Percentiles rank a stretch among this genome's conserved stretches.
Evolutionary conservation across 2,329 filamentous ascomycete genomes (phyloP).

Genomic region (Sclerotinia glacialis): DNA sequence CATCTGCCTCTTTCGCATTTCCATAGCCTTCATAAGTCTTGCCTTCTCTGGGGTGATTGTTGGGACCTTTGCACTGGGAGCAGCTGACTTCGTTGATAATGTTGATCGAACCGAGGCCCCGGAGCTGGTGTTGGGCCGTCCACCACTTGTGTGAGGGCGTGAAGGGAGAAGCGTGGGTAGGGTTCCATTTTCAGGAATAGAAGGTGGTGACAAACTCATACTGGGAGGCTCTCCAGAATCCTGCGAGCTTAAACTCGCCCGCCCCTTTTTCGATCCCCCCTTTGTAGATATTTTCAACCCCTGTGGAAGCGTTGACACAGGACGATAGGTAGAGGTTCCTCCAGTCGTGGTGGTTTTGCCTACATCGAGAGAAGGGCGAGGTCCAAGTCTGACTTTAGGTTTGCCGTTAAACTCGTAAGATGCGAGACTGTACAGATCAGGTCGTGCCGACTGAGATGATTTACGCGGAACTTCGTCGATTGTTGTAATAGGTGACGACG

Average conservation of each 20-base stretch:
- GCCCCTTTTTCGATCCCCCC: conserved; percentile 55
- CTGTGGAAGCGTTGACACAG: conserved; percentile 75
- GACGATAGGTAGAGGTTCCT: conserved; percentile 59
- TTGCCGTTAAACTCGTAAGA: conserved; percentile 54
- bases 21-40: conserved; percentile 88
- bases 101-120: conserved; percentile 30
- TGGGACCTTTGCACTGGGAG: conserved; percentile 37
- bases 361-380: conserved; percentile 73
- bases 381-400: conserved; percentile 85
- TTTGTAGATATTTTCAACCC: conserved; percentile 67
- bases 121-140: conserved; percentile 39
- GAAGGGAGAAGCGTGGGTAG: conserved; percentile 30
- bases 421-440: conserved; percentile 51
- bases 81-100: conserved; percentile 27
- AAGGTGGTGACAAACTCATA: conserved; percentile 36
- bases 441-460: conserved; percentile 51
- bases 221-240: conserved; percentile 33
- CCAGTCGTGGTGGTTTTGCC: conserved; percentile 58
- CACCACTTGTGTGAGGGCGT: conserved; percentile 38
- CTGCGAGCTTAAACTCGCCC: conserved; percentile 44
- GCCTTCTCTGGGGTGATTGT: conserved; percentile 86
- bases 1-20: conserved; percentile 81
- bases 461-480: conserved; percentile 32
- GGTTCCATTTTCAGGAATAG: conserved; percentile 27
- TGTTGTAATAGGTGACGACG: conserved; percentile 29